Base-by-base conservation (phyloP, 495 filamentous ascomycete genomes). In the Penicillium longicatenatum region DNA sequence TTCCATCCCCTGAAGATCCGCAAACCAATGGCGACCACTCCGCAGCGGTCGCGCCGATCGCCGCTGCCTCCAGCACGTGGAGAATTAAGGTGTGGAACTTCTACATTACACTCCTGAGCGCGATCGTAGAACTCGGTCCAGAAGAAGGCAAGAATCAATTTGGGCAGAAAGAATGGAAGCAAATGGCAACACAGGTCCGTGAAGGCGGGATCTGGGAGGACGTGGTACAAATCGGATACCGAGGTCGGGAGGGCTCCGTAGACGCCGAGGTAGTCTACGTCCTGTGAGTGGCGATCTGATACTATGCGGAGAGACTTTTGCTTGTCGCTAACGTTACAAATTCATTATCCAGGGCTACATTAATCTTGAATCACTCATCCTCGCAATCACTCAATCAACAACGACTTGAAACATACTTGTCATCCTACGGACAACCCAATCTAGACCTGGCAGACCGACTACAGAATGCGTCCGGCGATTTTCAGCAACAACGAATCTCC, bases 21-120 rank as follows among this genome's bases (percentile, higher is more conserved):
- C 66, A 80, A 57, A 62, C 55, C 35, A 71, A 73, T 55, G 70
- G 75, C 35, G 71, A 73, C 29, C 61, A 65, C 26, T 61, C 72
- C 14, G 52, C 66, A 14, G 62, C 71, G 16, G 72, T 78, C 29
- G 89, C 91, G 42, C 89, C 89, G 3, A 86, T 96, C 50, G 85
- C 86, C 51, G 79, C 77, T 58, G 89, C 89, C 54, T 89, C 89
- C 47, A 80, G 85, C 51, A 86, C 85, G 39, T 90, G 89, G 55
- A 80, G 93, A 59, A 90, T 97, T 73, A 98, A 97, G 71, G 85
- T 97, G 53, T 98, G 95, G 95, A 95, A 90, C 72, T 81, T 98
- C 62, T 98, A 98, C 71, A 84, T 98, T 50, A 96, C 92, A 0
- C 84, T 98, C 22, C 80, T 98, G 33, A 95, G 96, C 74, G 90